phyloP scores from a whole-genome alignment of 2,329 filamentous ascomycete species.

The Calycina marina region DNA sequence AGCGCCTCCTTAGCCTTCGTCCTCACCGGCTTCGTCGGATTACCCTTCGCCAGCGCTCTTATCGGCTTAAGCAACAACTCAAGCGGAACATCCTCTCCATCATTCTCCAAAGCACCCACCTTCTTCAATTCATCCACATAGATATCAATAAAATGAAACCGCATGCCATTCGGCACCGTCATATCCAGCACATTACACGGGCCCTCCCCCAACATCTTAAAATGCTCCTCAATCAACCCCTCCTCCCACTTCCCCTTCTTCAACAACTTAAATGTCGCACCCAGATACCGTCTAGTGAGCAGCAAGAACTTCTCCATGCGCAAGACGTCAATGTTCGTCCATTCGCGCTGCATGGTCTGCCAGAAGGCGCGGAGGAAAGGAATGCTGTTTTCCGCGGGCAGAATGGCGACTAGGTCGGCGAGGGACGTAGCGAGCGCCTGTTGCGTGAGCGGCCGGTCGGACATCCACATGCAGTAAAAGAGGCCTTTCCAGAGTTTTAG shows the following conservation, averaged over 20 bases:
- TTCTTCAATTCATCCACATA: conserved; percentile 83
- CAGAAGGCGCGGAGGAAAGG: conserved; percentile 50
- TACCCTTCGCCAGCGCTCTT: conserved; percentile 29
- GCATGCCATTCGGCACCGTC: conserved; percentile 62
- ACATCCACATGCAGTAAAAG: conserved; percentile 90
- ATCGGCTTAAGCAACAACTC: conserved; percentile 29
- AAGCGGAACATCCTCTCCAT: conserved; percentile 23
- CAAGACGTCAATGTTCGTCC: conserved; percentile 55
- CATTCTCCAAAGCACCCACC: conserved; percentile 36
- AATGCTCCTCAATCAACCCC: conserved; percentile 26
- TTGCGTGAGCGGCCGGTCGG: conserved; percentile 76
- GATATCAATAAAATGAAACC: conserved; percentile 78
- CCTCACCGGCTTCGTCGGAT: conserved; percentile 59
- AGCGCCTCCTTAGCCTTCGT: conserved; percentile 54
- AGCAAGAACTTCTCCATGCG: conserved; percentile 89
- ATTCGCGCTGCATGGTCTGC: conserved; percentile 55
- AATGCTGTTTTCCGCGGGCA: conserved; percentile 32
- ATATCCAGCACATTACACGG: conserved; percentile 28
- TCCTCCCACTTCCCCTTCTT: conserved; percentile 23
- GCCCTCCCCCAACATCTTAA: conserved; percentile 31
- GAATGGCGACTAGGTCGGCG: conserved; percentile 48
- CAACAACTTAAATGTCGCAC: conserved; percentile 45
- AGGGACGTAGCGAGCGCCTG: conserved; percentile 70
- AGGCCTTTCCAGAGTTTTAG: conserved; percentile 91
- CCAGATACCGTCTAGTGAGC: conserved; percentile 65